phyloP scores from a whole-genome alignment of 1,139 yeast species.

The Suhomyces choctaworum region DNA sequence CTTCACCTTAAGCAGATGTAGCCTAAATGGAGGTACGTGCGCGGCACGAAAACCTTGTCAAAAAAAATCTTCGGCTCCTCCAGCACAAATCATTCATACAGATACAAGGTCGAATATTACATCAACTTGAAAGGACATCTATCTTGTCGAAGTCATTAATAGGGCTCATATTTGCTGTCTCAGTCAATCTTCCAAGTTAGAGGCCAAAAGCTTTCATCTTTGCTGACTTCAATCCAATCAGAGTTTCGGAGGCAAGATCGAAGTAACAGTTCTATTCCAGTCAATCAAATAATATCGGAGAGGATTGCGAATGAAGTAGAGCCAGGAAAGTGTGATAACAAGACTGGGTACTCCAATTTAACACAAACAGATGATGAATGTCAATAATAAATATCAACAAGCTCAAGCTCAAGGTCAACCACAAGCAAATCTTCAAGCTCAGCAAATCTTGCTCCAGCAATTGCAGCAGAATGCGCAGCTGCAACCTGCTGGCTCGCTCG shows the following conservation, averaged over 20 bases:
- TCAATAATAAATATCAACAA: slow-evolving; percentile 35
- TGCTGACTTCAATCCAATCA: slow-evolving; percentile 1
- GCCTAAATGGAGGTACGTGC: too few species aligned
- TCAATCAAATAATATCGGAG: slow-evolving; percentile 1
- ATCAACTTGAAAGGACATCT: slow-evolving; percentile 2
- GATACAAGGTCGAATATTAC: slow-evolving; percentile 7
- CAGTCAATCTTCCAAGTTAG: slow-evolving; percentile 2
- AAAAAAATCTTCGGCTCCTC: slow-evolving; percentile 11
- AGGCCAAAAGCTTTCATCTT: slow-evolving; percentile 3
- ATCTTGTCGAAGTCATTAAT: slow-evolving; percentile 3
- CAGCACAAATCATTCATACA: slow-evolving; percentile 1
- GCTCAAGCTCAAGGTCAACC: slow-evolving; percentile 33
- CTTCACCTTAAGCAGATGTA: too few species aligned
- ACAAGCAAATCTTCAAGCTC: slow-evolving; percentile 39
- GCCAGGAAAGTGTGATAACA: slow-evolving; percentile 3
- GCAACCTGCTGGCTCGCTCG: slow-evolving; percentile 16
- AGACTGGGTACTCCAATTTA: slow-evolving; percentile 9
- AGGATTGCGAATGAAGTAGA: slow-evolving; percentile 9
- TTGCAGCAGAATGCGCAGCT: slow-evolving; percentile 40
- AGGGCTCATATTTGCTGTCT: slow-evolving; percentile 1
- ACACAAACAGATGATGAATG: slow-evolving; percentile 22
- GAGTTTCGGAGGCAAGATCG: slow-evolving; percentile 7
- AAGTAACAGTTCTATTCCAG: slow-evolving; percentile 1
- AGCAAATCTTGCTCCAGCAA: slow-evolving; percentile 47
- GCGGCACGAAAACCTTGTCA: slow-evolving; percentile 6